Percentiles rank a stretch among this genome's conserved stretches.
phyloP scores from a whole-genome alignment of 148 eudicot species.

The Rhododendron henanense region DNA sequence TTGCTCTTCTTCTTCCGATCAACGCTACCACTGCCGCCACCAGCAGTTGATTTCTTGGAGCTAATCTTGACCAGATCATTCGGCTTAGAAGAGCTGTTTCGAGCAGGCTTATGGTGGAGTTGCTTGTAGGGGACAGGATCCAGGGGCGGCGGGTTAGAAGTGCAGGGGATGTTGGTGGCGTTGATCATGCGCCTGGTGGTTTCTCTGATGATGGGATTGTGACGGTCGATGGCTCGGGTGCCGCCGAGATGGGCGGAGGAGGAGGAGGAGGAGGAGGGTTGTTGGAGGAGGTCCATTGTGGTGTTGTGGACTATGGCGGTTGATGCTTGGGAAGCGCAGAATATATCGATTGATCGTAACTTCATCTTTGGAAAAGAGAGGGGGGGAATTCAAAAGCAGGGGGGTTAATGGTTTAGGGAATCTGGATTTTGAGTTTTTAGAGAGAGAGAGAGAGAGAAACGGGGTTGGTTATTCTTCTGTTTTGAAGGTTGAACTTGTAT shows the following conservation, averaged over 20 bases:
- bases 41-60: not conserved
- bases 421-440: not conserved
- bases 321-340: constrained; percentile 40
- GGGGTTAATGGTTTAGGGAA: constrained; percentile 12
- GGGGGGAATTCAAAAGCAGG: not conserved
- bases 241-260: constrained; percentile 14
- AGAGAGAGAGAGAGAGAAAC: not conserved
- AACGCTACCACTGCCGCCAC: not conserved
- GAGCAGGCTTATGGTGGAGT: constrained; percentile 2
- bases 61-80: constrained; percentile 1
- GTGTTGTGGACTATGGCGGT: constrained; percentile 24
- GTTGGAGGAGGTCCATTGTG: constrained; percentile 13
- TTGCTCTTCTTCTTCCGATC: constrained; percentile 4
- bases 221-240: constrained; percentile 72
- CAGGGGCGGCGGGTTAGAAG: constrained; percentile 1
- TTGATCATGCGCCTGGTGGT: constrained; percentile 22
- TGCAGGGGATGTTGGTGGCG: constrained; percentile 16
- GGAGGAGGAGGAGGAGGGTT: constrained; percentile 26
- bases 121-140: constrained; percentile 20
- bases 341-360: constrained; percentile 29
- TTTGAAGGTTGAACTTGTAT: not conserved
- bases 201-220: constrained; percentile 84
- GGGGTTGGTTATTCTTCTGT: not conserved
- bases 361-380: constrained; percentile 22
- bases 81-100: constrained; percentile 9